Base-by-base conservation (phyloP, 768 basidiomycete species). In the Pleurotus tuber-regium region DNA sequence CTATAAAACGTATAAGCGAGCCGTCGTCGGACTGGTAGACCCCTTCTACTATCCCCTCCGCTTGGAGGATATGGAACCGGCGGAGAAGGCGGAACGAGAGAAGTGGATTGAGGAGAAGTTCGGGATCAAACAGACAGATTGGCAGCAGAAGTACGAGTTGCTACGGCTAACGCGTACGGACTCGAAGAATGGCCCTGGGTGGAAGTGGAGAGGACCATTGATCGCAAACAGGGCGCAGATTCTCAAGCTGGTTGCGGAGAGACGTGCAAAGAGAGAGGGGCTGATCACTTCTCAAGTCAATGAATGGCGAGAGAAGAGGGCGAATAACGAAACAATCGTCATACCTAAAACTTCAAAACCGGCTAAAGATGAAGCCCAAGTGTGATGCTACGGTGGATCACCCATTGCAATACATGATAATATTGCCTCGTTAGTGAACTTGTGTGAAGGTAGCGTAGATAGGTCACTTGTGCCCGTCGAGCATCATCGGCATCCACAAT, bases 1-100 rank as follows among this genome's bases (percentile, higher is more conserved):
- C 2, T 68, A 78, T 59, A 77, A 75, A 58, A 86, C 85, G 18
- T 95, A 92, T 74, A 98, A 98, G 65, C 87, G 91, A 29, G 92
- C 92, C 2, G 84, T 96, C 29, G 92, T 98, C 18, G 94, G 94
- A 24, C 78, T 98, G 51, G 82, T 87, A 21, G 86, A 95, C 57
- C 94, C 94, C 1, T 98, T 98, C 75, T 92, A 95, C 72, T 96
- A 93, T 64, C 94, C 94, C 0, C 80, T 79, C 49, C 81, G 86
- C 40, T 53, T 84, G 54, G 90, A 89, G 61, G 92, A 92, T 65
- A 89, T 96, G 86, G 57, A 71, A 10, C 62, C 58, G n/a, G 67
- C 74, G 43, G 78, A 84, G 54, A 74, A 80, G 54, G 66, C 70
- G 59, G 70, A 74, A 57, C 74, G 85, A 21, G 74, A 83, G 67